Conservation (phyloP, 345 rosid species). For the Iberis pinnata region DNA sequence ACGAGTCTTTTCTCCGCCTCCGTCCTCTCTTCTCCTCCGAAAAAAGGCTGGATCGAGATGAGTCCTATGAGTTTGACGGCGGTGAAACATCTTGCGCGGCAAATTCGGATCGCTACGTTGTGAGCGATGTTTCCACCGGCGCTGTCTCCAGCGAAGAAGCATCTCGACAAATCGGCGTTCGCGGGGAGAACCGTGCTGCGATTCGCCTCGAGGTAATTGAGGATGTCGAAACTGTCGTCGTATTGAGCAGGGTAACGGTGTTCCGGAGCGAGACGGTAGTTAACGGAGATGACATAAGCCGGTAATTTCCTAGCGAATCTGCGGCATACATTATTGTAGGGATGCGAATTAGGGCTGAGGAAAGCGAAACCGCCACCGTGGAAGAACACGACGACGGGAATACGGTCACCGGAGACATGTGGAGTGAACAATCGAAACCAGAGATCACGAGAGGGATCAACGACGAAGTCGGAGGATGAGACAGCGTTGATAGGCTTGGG, state of each 20-base stretch:
- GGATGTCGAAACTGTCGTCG: conserved; percentile 67
- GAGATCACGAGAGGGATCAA: conserved; percentile 55
- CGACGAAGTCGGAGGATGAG: conserved; percentile 46
- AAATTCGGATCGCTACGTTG: conserved; percentile 48
- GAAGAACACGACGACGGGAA: conserved; percentile 68
- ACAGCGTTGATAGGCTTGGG: conserved; percentile 44
- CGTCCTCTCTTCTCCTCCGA: conserved; percentile 74
- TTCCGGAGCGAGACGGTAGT: conserved; percentile 76
- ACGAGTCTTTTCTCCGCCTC: conserved; percentile 45
- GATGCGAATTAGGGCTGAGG: conserved; percentile 44
- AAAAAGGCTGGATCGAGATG: conserved; percentile 64
- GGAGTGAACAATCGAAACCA: conserved; percentile 72
- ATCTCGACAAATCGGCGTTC: conserved; percentile 48
- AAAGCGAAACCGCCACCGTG: conserved; percentile 83
- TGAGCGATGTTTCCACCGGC: conserved; percentile 81
- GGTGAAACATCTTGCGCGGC: conserved; percentile 12
- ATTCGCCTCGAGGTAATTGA: conserved; percentile 45
- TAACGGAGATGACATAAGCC: conserved; percentile 57
- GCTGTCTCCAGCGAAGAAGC: conserved; percentile 72
- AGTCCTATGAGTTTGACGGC: conserved; percentile 39
- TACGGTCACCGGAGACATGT: conserved; percentile 18
- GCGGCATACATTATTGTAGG: conserved; percentile 61
- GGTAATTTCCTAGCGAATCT: conserved; percentile 46
- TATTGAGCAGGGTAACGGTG: conserved; percentile 64
- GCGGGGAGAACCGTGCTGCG: conserved; percentile 30